Evolutionary conservation across 179 eudicot species (phyloP).

Genomic region (Heliamphora pulchella): DNA sequence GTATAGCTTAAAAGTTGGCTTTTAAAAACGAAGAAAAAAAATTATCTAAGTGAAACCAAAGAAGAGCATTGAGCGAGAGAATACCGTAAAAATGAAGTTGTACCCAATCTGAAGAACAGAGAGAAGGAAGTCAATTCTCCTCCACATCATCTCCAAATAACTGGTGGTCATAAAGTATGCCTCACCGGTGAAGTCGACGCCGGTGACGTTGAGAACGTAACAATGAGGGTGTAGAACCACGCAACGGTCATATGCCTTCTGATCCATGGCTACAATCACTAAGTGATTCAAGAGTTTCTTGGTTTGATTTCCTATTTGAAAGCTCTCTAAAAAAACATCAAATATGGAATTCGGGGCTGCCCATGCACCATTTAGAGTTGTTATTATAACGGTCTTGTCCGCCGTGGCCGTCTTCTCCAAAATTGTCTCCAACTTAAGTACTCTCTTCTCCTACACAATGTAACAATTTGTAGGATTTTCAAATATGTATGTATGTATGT

Average conservation of each 20-base stretch:
- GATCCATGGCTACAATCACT: slow-evolving; percentile 37
- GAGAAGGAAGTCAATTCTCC: slow-evolving; percentile 15
- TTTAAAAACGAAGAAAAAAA: no score
- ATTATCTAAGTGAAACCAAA: not conserved
- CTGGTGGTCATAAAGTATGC: slow-evolving; percentile 27
- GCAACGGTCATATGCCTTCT: slow-evolving; percentile 44
- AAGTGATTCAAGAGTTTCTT: slow-evolving; percentile 35
- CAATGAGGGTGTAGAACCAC: slow-evolving; percentile 31
- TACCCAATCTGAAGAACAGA: slow-evolving; percentile 27
- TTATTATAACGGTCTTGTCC: not conserved
- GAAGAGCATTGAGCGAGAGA: not conserved
- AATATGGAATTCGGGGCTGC: slow-evolving; percentile 46
- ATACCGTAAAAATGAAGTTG: slow-evolving; percentile 36
- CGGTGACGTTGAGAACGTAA: slow-evolving; percentile 25
- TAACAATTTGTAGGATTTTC: no score
- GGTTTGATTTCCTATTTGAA: slow-evolving; percentile 36
- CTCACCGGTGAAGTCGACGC: slow-evolving; percentile 32
- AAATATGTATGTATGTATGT: no score
- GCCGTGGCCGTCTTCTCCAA: no score
- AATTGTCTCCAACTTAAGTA: no score
- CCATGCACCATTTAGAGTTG: slow-evolving; percentile 42
- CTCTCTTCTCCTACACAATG: no score
- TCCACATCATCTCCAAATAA: slow-evolving; percentile 20
- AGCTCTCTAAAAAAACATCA: slow-evolving; percentile 11
- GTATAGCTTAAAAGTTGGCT: no score